Evolutionary conservation across 108 stramenopile genomes (phyloP).

Genomic region (Cyclostephanos tholiformis): DNA sequence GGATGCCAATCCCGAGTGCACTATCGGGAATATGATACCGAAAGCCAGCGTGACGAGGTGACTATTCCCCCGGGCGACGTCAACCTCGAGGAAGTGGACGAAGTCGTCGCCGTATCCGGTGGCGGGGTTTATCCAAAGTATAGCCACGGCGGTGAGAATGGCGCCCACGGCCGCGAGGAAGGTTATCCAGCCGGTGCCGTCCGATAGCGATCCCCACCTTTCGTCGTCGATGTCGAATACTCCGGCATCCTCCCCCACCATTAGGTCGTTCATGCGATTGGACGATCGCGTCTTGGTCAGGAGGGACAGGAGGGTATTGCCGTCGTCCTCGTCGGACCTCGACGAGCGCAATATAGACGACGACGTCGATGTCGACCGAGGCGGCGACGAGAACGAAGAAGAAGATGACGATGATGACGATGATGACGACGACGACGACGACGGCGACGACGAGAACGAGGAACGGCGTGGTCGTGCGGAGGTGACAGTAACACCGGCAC

Average conservation of each 20-base stretch:
- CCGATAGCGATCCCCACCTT: constrained; percentile 58
- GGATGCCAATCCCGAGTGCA: constrained; percentile 94
- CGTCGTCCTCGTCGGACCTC: not conserved
- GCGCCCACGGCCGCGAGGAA: constrained; percentile 75
- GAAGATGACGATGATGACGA: not conserved
- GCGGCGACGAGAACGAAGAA: too few relatives aligned
- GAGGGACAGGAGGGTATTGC: constrained; percentile 49
- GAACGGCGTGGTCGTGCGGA: too few relatives aligned
- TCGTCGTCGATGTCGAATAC: constrained; percentile 62
- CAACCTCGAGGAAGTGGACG: constrained; percentile 56
- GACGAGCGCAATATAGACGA: not conserved
- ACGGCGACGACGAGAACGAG: not conserved
- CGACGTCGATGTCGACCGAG: not conserved
- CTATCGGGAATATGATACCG: constrained; percentile 83
- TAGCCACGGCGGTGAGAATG: constrained; percentile 73
- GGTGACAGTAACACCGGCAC: too few relatives aligned
- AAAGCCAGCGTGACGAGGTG: constrained; percentile 69
- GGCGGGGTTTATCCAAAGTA: constrained; percentile 72
- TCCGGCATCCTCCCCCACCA: constrained; percentile 78
- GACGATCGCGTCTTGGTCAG: constrained; percentile 57
- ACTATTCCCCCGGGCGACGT: constrained; percentile 65
- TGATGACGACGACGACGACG: not conserved
- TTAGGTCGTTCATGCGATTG: constrained; percentile 58
- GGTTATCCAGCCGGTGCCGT: constrained; percentile 71
- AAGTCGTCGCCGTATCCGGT: constrained; percentile 83